These are phyloP conservation scores for Gyrodon lividus DNA, from an alignment of 768 basidiomycete genomes.

Conservation along the genomic window DNA sequence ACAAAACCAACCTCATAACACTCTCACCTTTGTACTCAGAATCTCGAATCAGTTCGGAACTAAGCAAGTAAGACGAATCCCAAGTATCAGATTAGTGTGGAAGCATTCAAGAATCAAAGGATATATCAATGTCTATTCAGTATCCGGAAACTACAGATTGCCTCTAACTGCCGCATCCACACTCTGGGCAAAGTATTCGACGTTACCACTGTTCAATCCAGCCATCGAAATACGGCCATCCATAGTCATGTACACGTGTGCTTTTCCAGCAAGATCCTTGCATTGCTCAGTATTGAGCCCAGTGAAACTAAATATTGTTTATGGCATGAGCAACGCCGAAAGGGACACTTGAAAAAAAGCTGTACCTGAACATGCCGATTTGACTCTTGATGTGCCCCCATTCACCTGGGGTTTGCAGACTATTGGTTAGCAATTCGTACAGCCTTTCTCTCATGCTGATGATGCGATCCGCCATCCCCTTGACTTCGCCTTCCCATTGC, in stretches of 20 bases:
- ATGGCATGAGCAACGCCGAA: slow-evolving; percentile 1
- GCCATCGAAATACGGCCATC: slow-evolving; percentile 96
- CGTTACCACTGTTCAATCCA: slow-evolving; percentile 79
- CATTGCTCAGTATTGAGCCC: slow-evolving; percentile 80
- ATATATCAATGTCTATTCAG: slow-evolving; percentile 21
- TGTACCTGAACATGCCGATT: slow-evolving; percentile 97
- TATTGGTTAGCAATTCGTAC: slow-evolving; percentile 72
- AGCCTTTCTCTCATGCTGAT: slow-evolving; percentile 89
- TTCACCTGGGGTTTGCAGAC: slow-evolving; percentile 85
- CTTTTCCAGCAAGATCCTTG: slow-evolving; percentile 79
- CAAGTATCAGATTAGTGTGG: slow-evolving; percentile 25
- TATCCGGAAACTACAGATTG: slow-evolving; percentile 49
- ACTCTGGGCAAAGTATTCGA: slow-evolving; percentile 87
- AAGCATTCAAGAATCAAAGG: slow-evolving; percentile 12
- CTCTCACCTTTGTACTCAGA: slow-evolving; percentile 17
- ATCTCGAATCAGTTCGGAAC: slow-evolving; percentile 13
- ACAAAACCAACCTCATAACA: slow-evolving; percentile 15
- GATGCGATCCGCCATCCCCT: slow-evolving; percentile 93
- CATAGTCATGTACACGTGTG: slow-evolving; percentile 91
- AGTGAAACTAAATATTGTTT: slow-evolving; percentile 64
- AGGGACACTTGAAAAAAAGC: slow-evolving; percentile 2
- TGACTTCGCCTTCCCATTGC: slow-evolving; percentile 91
- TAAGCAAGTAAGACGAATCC: slow-evolving; percentile 6
- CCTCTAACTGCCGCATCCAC: slow-evolving; percentile 83
- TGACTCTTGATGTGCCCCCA: slow-evolving; percentile 96